Conservation (phyloP, 768 basidiomycete genomes). For the Rhodosporidiobolus sp. region DNA sequence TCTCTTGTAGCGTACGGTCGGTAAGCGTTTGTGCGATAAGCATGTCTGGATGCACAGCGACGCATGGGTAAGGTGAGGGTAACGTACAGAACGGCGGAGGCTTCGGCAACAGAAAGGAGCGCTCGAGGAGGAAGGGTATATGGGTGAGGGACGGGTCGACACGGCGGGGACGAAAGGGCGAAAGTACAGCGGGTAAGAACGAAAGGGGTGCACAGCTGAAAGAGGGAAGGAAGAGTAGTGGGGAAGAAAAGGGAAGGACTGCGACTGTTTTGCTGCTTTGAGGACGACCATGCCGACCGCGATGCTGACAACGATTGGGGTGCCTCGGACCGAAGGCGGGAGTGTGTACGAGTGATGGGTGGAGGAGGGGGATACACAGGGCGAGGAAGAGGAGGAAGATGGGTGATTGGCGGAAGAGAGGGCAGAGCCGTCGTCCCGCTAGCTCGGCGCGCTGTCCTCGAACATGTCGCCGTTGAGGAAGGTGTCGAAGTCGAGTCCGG, state of each 20-base stretch:
- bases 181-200: too few relatives aligned
- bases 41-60: neutral
- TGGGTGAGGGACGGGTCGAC: too few relatives aligned
- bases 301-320: too few relatives aligned
- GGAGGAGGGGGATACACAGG: neutral
- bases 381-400: neutral
- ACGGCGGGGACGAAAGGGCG: too few relatives aligned
- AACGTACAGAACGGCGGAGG: neutral
- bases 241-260: too few relatives aligned
- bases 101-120: neutral
- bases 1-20: neutral
- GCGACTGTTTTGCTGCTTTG: too few relatives aligned
- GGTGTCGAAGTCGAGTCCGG: slow-evolving; percentile 28
- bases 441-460: slow-evolving; percentile 22
- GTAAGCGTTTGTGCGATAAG: neutral
- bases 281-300: too few relatives aligned
- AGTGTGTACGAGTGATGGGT: too few relatives aligned
- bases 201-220: too few relatives aligned
- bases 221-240: too few relatives aligned
- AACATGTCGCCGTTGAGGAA: slow-evolving; percentile 38
- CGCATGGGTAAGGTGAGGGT: neutral
- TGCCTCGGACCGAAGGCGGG: too few relatives aligned
- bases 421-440: neutral
- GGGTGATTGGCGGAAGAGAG: too few relatives aligned
- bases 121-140: neutral